Conservation (phyloP, 495 filamentous ascomycete species). For the Melanomma pulvis-pyrius region DNA sequence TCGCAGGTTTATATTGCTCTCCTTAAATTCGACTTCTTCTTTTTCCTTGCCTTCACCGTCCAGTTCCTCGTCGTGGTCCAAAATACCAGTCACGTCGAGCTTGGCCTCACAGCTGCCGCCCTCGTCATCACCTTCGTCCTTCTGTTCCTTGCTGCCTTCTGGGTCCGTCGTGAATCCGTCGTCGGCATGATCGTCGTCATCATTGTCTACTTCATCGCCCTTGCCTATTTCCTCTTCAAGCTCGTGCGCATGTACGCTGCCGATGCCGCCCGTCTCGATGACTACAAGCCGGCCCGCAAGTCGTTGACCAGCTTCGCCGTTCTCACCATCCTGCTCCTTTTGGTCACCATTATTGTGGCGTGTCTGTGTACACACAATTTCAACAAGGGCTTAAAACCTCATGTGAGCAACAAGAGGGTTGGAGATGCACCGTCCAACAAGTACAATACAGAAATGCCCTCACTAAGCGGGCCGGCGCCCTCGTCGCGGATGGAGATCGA, state of each 20-base stretch:
- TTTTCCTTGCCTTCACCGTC: constrained; percentile 97
- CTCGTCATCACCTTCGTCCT: constrained; percentile 89
- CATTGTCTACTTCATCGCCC: constrained; percentile 80
- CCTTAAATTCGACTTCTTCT: constrained; percentile 99
- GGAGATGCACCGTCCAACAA: constrained; percentile 62
- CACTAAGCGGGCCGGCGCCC: constrained; percentile 55
- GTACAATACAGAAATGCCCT: constrained; percentile 65
- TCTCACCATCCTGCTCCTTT: constrained; percentile 84
- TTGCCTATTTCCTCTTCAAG: constrained; percentile 99
- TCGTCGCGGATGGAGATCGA: constrained; percentile 87
- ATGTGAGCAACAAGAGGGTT: constrained; percentile 69
- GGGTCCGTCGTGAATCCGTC: constrained; percentile 78
- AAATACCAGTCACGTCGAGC: constrained; percentile 68
- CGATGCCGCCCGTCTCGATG: constrained; percentile 41
- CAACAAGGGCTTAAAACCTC: constrained; percentile 83
- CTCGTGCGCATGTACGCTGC: constrained; percentile 88
- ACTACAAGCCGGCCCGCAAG: constrained; percentile 73
- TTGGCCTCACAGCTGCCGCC: constrained; percentile 82
- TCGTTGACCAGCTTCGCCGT: constrained; percentile 91
- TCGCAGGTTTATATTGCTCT: constrained; percentile 94
- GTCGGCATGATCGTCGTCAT: constrained; percentile 78
- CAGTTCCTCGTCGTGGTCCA: constrained; percentile 94
- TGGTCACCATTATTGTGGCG: constrained; percentile 87
- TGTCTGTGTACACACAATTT: constrained; percentile 89
- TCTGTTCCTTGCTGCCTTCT: constrained; percentile 79